Evolutionary conservation across 768 basidiomycete genomes (phyloP).

Genomic region (Rhodotorula diobovata): DNA sequence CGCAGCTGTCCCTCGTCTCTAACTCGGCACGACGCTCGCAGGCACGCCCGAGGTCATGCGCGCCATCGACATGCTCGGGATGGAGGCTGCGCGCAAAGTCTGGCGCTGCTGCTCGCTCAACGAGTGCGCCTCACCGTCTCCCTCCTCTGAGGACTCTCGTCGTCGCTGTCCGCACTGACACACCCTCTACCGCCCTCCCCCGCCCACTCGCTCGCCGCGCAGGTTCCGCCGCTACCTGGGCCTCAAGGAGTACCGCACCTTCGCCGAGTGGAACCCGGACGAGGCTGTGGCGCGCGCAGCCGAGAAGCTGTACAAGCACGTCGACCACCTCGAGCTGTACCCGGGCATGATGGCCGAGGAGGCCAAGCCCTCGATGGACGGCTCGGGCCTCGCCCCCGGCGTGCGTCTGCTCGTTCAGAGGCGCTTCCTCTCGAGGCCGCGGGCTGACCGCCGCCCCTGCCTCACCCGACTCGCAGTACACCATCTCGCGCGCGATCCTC

Average conservation of each 20-base stretch:
- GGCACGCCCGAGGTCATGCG: conserved; percentile 25
- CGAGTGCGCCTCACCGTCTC: background rate
- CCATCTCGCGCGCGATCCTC: conserved; percentile 58
- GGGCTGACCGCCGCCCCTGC: background rate
- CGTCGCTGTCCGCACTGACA: background rate
- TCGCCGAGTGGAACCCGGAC: conserved; percentile 49
- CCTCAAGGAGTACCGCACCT: conserved; percentile 5
- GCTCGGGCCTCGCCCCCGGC: conserved; percentile 58
- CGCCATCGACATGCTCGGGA: conserved; percentile 23
- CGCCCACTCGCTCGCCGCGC: too few relatives aligned
- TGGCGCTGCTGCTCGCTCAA: conserved; percentile 53
- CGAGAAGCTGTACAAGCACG: conserved; percentile 62
- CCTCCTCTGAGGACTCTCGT: background rate
- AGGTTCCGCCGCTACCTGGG: background rate
- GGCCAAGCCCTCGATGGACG: conserved; percentile 60
- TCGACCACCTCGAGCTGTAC: conserved; percentile 74
- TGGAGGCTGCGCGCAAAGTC: conserved; percentile 13
- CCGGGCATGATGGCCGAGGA: conserved; percentile 58
- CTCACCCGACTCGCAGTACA: conserved; percentile 1
- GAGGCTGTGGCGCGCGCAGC: conserved; percentile 48
- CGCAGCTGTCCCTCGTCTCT: too few relatives aligned
- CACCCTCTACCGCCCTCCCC: background rate
- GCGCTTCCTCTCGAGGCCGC: background rate
- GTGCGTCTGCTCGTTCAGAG: background rate
- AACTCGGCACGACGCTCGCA: background rate